Evolutionary conservation across 345 rosid species (phyloP).

Genomic region (Sisymbrium altissimum): DNA sequence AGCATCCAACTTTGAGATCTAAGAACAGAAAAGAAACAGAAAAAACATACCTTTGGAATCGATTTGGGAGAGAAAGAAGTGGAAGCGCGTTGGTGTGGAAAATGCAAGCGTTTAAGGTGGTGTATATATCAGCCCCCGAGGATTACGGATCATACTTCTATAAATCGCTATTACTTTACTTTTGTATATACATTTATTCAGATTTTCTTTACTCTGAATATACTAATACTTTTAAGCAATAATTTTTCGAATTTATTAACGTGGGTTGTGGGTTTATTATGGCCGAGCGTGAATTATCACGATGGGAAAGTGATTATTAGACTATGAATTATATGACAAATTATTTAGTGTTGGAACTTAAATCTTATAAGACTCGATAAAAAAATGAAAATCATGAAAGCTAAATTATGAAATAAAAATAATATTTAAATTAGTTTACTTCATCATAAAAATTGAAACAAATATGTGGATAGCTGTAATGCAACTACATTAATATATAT

Average conservation of each 20-base stretch:
- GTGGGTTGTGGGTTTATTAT: neutral
- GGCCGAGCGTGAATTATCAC: neutral
- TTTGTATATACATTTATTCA: too few relatives aligned
- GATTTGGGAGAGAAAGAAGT: conserved; percentile 5
- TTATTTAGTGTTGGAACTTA: neutral
- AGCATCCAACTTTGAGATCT: conserved; percentile 23
- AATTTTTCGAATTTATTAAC: neutral
- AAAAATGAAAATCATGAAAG: too few relatives aligned
- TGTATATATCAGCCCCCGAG: neutral
- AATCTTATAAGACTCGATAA: too few relatives aligned
- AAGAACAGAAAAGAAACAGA: neutral
- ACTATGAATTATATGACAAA: neutral
- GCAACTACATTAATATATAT: too few relatives aligned
- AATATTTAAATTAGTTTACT: too few relatives aligned
- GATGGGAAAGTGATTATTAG: neutral
- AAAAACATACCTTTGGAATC: conserved; percentile 19
- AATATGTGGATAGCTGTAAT: too few relatives aligned
- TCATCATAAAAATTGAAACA: too few relatives aligned
- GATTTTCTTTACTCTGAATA: neutral
- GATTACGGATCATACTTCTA: conserved; percentile 5
- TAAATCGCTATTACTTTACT: neutral
- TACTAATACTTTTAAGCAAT: neutral
- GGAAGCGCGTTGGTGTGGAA: conserved; percentile 13
- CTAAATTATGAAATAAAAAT: too few relatives aligned
- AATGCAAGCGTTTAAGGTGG: neutral